These are phyloP conservation scores for Gryganskiella cystojenkinii DNA, from an alignment of 192 early-diverging fungal genomes.

Conservation along the genomic window DNA sequence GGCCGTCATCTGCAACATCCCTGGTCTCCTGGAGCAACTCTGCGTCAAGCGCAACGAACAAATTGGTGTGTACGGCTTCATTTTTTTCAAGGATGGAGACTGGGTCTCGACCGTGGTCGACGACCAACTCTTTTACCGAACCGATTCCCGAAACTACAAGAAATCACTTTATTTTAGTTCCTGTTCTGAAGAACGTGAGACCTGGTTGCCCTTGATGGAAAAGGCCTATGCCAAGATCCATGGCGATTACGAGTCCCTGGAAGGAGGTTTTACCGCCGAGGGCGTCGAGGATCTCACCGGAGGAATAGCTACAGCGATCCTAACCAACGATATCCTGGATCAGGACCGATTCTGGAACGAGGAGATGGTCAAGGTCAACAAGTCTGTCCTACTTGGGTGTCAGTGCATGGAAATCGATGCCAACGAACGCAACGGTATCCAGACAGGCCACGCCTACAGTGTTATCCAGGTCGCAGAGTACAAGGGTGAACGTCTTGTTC, in stretches of 20 bases:
- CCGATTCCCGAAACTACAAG: constrained; percentile 1
- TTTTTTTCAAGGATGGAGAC: constrained; percentile 62
- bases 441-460: constrained; percentile 53
- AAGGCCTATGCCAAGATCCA: constrained; percentile 67
- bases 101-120: constrained; percentile 59
- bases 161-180: constrained; percentile 18
- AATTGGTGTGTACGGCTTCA: constrained; percentile 64
- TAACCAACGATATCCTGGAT: constrained; percentile 50
- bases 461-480: constrained; percentile 48
- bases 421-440: constrained; percentile 29
- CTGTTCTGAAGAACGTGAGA: constrained; percentile 52
- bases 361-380: constrained; percentile 42
- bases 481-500: constrained; percentile 43
- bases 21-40: constrained; percentile 43
- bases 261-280: constrained; percentile 48
- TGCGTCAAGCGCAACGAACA: constrained; percentile 62
- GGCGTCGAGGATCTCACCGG: constrained; percentile 63
- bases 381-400: constrained; percentile 26
- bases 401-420: constrained; percentile 7
- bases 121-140: constrained; percentile 52
- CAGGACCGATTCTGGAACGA: constrained; percentile 56
- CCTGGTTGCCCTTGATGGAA: constrained; percentile 63
- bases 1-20: constrained; percentile 46
- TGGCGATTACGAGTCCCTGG: constrained; percentile 56
- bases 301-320: constrained; percentile 43